These are phyloP conservation scores for Nannizzia gypsea DNA, from an alignment of 2,329 filamentous ascomycete species.

Conservation along the genomic window DNA sequence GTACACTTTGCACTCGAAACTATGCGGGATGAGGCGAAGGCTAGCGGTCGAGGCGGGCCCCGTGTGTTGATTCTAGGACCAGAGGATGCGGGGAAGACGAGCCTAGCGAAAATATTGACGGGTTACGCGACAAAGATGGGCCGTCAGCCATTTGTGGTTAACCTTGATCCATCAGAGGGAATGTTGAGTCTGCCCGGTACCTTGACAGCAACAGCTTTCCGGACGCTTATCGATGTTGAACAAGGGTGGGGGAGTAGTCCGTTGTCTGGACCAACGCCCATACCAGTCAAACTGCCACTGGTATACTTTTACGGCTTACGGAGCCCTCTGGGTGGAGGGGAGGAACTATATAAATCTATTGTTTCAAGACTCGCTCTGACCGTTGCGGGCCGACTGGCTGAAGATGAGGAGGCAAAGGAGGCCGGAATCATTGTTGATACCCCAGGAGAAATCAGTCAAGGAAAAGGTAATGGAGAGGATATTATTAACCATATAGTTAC, in stretches of 20 bases:
- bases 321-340: conserved; percentile 57
- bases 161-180: conserved; percentile 70
- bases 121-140: conserved; percentile 66
- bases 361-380: conserved; percentile 66
- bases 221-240: conserved; percentile 75
- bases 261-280: conserved; percentile 74
- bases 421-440: conserved; percentile 81
- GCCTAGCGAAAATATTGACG: conserved; percentile 61
- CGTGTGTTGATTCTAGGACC: conserved; percentile 76
- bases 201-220: conserved; percentile 74
- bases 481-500: conserved; percentile 68
- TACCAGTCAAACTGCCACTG: conserved; percentile 83
- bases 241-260: conserved; percentile 83
- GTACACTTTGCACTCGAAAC: conserved; percentile 76
- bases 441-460: conserved; percentile 55
- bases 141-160: conserved; percentile 68
- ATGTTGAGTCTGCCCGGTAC: conserved; percentile 69
- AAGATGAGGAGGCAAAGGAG: conserved; percentile 58
- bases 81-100: conserved; percentile 71
- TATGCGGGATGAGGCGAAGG: conserved; percentile 51
- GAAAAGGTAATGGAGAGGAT: conserved; percentile 55
- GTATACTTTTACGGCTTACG: conserved; percentile 78
- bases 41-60: conserved; percentile 49
- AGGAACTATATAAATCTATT: conserved; percentile 59
- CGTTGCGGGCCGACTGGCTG: conserved; percentile 62